Conservation (phyloP, 345 rosid genomes). For the Rhodomyrtus tomentosa region DNA sequence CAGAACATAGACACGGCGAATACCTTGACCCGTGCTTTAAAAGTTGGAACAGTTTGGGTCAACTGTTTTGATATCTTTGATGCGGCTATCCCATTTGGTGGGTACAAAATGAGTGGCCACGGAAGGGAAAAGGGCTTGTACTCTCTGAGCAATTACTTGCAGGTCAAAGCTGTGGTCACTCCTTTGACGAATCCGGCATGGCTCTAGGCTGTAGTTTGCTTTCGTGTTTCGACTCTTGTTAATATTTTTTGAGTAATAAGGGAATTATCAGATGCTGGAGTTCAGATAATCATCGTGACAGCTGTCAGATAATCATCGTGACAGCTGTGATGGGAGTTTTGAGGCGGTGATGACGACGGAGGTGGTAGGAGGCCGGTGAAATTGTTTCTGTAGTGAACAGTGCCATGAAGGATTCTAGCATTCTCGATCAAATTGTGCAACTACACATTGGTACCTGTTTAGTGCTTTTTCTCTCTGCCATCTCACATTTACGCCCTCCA, state of each 20-base stretch:
- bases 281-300: not conserved
- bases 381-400: not conserved
- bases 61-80: slow-evolving; percentile 76
- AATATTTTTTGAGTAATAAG: not conserved
- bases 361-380: not conserved
- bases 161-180: slow-evolving; percentile 87
- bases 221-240: not conserved
- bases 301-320: not conserved
- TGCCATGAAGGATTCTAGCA: not conserved
- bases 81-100: slow-evolving; percentile 84
- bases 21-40: slow-evolving; percentile 52
- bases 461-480: not conserved
- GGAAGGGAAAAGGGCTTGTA: slow-evolving; percentile 90
- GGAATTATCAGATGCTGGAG: not conserved
- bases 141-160: slow-evolving; percentile 71
- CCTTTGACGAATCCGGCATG: slow-evolving; percentile 79
- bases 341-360: not conserved
- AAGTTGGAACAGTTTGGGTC: slow-evolving; percentile 69
- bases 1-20: slow-evolving; percentile 69
- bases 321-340: not conserved
- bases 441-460: not conserved
- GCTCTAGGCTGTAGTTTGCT: slow-evolving; percentile 26
- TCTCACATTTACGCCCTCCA: not conserved
- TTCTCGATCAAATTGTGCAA: not conserved
- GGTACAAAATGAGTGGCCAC: slow-evolving; percentile 86